These are phyloP conservation scores for Sporisorium graminicola DNA, from an alignment of 1,284 basidiomycete species.

Conservation along the genomic window DNA sequence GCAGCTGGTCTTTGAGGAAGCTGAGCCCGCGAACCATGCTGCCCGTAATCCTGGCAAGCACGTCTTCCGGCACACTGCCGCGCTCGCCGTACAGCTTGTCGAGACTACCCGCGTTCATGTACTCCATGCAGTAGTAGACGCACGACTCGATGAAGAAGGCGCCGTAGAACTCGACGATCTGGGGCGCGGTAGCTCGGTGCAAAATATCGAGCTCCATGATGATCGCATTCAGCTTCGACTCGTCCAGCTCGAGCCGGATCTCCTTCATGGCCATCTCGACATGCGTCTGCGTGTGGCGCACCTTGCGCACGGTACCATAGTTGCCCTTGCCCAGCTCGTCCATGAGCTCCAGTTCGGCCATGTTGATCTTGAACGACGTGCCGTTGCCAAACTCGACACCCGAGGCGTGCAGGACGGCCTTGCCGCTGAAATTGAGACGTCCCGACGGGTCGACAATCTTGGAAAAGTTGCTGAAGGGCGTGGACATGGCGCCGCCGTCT, in stretches of 20 bases:
- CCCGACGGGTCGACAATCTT: slow-evolving; percentile 98
- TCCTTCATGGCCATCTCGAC: slow-evolving; percentile 99
- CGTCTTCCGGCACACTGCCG: slow-evolving; percentile 80
- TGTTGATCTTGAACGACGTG: slow-evolving; percentile 92
- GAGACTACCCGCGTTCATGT: slow-evolving; percentile 95
- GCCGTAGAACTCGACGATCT: slow-evolving; percentile 98
- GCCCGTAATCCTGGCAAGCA: slow-evolving; percentile 84
- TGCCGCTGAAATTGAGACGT: slow-evolving; percentile 89
- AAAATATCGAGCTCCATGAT: slow-evolving; percentile 98
- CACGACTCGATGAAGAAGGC: slow-evolving; percentile 99
- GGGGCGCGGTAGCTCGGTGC: slow-evolving; percentile 88
- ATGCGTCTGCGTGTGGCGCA: slow-evolving; percentile 91
- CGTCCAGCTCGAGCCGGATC: slow-evolving; percentile 96
- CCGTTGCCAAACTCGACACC: slow-evolving; percentile 97
- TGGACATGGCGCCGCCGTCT: slow-evolving; percentile 72
- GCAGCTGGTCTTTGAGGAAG: slow-evolving; percentile 94
- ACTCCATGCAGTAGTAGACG: slow-evolving; percentile 99
- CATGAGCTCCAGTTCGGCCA: slow-evolving; percentile 90
- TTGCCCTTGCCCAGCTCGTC: slow-evolving; percentile 92
- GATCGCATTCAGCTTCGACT: slow-evolving; percentile 93
- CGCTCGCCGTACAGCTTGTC: slow-evolving; percentile 78
- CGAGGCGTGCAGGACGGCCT: slow-evolving; percentile 89
- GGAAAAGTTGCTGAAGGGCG: slow-evolving; percentile 91
- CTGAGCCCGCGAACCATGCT: slow-evolving; percentile 90
- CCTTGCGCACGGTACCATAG: slow-evolving; percentile 96